Evolutionary conservation across 2,329 filamentous ascomycete species (phyloP).

Genomic region (Cytospora schulzeri): DNA sequence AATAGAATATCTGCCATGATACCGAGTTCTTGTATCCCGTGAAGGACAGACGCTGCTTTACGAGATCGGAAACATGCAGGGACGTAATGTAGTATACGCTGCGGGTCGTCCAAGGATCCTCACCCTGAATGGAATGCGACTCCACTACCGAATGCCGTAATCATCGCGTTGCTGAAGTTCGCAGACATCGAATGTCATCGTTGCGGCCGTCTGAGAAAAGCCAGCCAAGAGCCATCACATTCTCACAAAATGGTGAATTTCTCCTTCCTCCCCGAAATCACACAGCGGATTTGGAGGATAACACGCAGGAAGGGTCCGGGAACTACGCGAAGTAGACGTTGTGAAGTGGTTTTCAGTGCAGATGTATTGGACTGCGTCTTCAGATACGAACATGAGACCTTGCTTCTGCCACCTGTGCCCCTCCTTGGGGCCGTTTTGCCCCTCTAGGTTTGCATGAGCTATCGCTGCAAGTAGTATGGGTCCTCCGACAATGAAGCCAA

Average conservation of each 20-base stretch:
- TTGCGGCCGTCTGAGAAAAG: too few species aligned
- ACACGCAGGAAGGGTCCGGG: too few species aligned
- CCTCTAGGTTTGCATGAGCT: not conserved
- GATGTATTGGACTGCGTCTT: not conserved
- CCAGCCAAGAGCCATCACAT: not conserved
- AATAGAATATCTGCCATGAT: not conserved
- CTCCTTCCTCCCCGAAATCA: slow-evolving; percentile 1
- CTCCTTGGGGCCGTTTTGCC: not conserved
- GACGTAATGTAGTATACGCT: not conserved
- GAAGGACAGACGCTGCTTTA: not conserved
- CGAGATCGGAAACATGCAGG: not conserved
- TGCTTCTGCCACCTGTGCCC: not conserved
- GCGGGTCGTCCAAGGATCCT: not conserved
- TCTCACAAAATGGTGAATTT: not conserved
- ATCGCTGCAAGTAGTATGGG: not conserved
- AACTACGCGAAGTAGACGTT: not conserved
- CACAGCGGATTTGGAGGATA: not conserved
- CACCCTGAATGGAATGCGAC: not conserved
- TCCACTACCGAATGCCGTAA: not conserved
- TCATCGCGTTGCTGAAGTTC: too few species aligned
- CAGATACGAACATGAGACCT: not conserved
- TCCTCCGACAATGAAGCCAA: not conserved
- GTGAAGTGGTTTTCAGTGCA: not conserved
- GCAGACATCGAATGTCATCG: too few species aligned
- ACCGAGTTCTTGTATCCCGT: not conserved